Evolutionary conservation across 2,329 filamentous ascomycete genomes (phyloP), one percentile per base, ranked within the genome.

Genomic region (Penicillium sp.): DNA sequence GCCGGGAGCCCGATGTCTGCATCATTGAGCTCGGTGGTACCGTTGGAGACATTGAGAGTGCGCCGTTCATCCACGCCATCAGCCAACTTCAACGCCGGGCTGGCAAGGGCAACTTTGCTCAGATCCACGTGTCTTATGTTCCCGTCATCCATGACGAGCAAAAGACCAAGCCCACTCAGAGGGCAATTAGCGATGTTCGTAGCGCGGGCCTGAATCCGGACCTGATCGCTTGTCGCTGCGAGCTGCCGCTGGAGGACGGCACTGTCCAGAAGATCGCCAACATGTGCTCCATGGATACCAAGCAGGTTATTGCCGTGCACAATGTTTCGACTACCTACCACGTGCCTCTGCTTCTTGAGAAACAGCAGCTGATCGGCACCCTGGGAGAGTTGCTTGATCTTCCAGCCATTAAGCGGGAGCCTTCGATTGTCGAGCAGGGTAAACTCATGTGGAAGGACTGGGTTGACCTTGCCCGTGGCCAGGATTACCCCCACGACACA

Each of bases 141-240:
- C 95, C 93, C 1, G 84, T 94, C 37, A 85, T 89, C 41, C 69
- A 67, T 15, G 84, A 86, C 37, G 89, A 98, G 81, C 88, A 96
- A 77, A 98, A 98, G 86, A 98, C 93, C 10, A 98, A 98, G 81
- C 95, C 95, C 0, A 99, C 95, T 0, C 95, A 99, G 76, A 87
- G 91, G 70, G 91, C 94, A 28, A 92, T 98, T 70, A 89, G 89
- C 72, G 87, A 90, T 69, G 88, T 93, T 63, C 89, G 94, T 63
- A 93, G 90, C 72, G 89, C 90, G 63, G 92, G 92, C 72, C 78
- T 91, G 56, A 85, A 83, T 60, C 89, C 88, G 1, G 88, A 90
- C 68, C 73, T 95, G 89, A 95, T 98, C 78, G 95, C 94, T 14
- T 98, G 95, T 75, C 91, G 95, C 55, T 98, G 94, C 75, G 89